Base-by-base conservation (phyloP, 2,329 filamentous ascomycete species). In the Trichoderma koningiopsis region DNA sequence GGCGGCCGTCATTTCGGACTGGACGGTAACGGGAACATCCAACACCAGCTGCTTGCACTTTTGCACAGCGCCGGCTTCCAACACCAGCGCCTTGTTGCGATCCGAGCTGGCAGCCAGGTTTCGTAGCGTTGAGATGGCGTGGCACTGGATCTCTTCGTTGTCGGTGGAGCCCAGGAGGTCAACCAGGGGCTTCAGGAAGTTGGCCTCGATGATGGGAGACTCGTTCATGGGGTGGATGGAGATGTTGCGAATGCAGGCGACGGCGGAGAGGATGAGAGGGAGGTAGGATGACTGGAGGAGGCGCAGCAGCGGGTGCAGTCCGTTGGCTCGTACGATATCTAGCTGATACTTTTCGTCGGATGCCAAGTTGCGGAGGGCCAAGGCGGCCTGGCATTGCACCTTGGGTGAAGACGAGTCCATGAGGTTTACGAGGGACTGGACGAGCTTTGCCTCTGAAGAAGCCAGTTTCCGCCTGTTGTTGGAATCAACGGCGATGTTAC, bases 1-100 rank as follows among this genome's bases (percentile, higher is more conserved):
- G 1, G 96, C 96, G n/a, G 96, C 96, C 5, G 96, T 99, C 96
- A 99, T 99, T 80, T 99, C 96, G 2, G 94, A 97, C 79, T 99
- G 96, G 2, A 99, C 96, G 49, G 92, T 95, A 60, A 98, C 87
- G 0, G 96, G 94, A 3, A 98, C 96, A 68, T 96, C 91, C 22
- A 99, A 85, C 29, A 99, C 94, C 64, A 99, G 86, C 77, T 98
- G 93, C 82, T 97, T 98, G 89, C 96, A 99, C 80, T 98, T 98
- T 78, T 98, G 94, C 49, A 99, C 96, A 2, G 96, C 96, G 29
- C 96, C 96, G 40, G 96, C 96, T 80, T 98, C 94, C 60, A 99
- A 84, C 1, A 99, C 96, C n/a, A 99, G 86, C 70, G 96, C 92
- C 83, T 99, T 99, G 86, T 99, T 99, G 72, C 93, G 90, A 79